Evolutionary conservation across 805 yeast genomes (phyloP), one percentile per base, ranked within the genome.

Genomic region (Lachancea sp.): DNA sequence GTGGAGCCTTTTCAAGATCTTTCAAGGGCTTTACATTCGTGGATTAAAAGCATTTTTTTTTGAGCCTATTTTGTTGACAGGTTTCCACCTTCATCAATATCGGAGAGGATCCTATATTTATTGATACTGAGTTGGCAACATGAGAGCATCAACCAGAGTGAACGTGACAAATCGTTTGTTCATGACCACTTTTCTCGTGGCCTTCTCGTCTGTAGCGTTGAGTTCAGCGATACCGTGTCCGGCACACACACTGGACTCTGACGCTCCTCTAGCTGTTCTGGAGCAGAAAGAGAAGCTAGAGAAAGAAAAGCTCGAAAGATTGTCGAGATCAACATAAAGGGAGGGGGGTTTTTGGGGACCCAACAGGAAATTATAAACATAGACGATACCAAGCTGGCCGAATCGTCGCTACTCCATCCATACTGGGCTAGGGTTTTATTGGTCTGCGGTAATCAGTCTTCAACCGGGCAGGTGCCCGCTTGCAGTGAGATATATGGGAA

Each of bases 121-220:
- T 35, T 35, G 17, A 35, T 17, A n/a, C n/a, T 34, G 37, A 34
- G 9, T 31, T 26, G 34, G 25, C 26, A 18, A 27, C 36, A 70
- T 77, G 67, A 75, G 70, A 66, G 80, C 81, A 4, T 70, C 78
- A 3, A 75, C 74, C 35, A 72, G 81, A 58, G 73, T 70, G 53
- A 70, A 66, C 53, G 64, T 78, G 44, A 75, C 81, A 9, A 69
- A 74, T 50, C 74, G 75, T 39, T 56, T 79, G 48, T 79, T 78
- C 63, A 66, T 74, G 47, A 73, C 82, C 20, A 78, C 85, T 6
- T 79, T 79, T 54, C 78, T 81, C 10, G 74, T 78, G n/a, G 79
- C 82, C 37, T 76, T 79, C 38, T 57, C 67, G 18, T 67, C 72
- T 2, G 75, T 70, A 12, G 72, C 73, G 1, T 54, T 68, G 25